Evolutionary conservation across 2,329 filamentous ascomycete species (phyloP), one percentile per base, ranked within the genome.

Genomic region (Microsporum ferrugineum): DNA sequence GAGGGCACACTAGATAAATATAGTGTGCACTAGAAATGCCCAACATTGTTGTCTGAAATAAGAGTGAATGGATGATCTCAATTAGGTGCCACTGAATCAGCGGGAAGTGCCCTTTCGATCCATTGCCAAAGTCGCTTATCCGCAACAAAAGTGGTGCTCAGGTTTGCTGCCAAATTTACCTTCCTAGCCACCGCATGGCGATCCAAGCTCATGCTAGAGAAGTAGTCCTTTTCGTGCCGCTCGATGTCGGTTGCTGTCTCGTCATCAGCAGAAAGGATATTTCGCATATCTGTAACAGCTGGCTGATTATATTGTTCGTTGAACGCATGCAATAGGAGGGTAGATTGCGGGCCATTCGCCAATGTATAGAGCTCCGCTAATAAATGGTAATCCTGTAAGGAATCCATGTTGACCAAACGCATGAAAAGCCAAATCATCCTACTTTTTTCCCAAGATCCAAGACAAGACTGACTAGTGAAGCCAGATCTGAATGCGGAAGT

Each of bases 321-420:
- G 34, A 36, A 36, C 10, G 34, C 41, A 45, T 45, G 41, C 10
- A 45, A 45, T n/a, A 45, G 41, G 34, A 36, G 34, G 34, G 2
- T 36, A 36, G 12, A 5, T 45, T n/a, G 41, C 41, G 41, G 14
- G 12, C 41, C 14, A 59, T 59, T 14, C 39, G 58, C 29, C 3
- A 12, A 29, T 5, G 10, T 57, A 64, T 65, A 68, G 23, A 67
- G 27, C 23, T 56, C 62, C 60, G 62, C 23, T 53, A 70, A 65
- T 12, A 67, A 59, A 31, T 38, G 29, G 14, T 65, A 66, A 60
- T 69, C 67, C 39, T 8, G 36, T 51, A 63, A 60, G 29, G 64
- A 64, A 56, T 68, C 64, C 10, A 69, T 59, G 43, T 51, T 66
- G 14, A 68, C 61, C n/a, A 69, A 59, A 53, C 63, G 62, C 60